Base-by-base conservation (phyloP, 768 basidiomycete species). In the Suillus subaureus region DNA sequence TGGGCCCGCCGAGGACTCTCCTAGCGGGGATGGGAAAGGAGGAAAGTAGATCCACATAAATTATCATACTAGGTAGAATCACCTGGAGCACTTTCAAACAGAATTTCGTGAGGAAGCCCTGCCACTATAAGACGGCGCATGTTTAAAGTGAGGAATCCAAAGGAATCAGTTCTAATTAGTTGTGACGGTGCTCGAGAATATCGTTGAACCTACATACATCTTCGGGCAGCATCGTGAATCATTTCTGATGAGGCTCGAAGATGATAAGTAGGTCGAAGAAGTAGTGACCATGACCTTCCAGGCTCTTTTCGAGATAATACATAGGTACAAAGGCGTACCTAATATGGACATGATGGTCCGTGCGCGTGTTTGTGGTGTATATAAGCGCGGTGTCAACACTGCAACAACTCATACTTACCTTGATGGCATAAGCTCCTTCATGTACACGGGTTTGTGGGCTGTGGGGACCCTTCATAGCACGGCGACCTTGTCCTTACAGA, bases 341-440 rank as follows among this genome's bases (percentile, higher is more conserved):
- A 26, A 5, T 26, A 49, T 49, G 49, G 49, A 49, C 2, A 23
- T 26, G 5, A 21, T 72, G 73, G 71, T 73, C 71, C 70, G 73
- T 73, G 72, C 71, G 64, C 68, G 1, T n/a, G n/a, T 1, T 37
- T 39, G 4, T 12, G 15, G 51, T 1, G 12, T 66, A 75, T 68
- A 75, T 64, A 73, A 66, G 4, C 1, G 1, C 47, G 13, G 6
- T n/a, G 21, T 60, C 15, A 1, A 3, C 0, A 0, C 3, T 0
- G 18, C 43, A 43, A 78, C 57, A 78, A 60, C 49, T 82, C 81
- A 85, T 85, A 85, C 84, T 85, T 83, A 84, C 82, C 82, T 83
- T 84, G 83, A 83, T 82, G 82, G 82, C 79, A 82, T 75, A 81
- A 72, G 72, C 75, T 75, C 82, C 80, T 83, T 83, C 82, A 81